Evolutionary conservation across 345 rosid genomes (phyloP).

Genomic region (Fremontodendron californicum): DNA sequence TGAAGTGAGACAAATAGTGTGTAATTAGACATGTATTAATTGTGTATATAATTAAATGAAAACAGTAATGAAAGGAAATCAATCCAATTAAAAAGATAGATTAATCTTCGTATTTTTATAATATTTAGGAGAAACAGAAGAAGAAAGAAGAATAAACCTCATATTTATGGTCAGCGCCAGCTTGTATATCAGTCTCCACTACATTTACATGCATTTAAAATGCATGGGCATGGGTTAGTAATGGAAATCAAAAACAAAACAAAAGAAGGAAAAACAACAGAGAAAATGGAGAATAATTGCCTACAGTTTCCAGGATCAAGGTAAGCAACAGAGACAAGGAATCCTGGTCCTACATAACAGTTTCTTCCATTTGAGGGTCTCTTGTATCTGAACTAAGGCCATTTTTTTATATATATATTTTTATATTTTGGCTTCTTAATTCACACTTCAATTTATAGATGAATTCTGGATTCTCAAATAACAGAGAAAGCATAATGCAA

Average conservation of each 20-base stretch:
- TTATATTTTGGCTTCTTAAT: no score
- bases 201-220: neutral
- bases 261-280: neutral
- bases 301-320: slow-evolving; percentile 8
- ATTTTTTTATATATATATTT: neutral
- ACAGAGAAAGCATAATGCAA: no score
- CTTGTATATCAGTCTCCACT: slow-evolving; percentile 6
- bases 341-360: neutral
- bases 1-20: no score
- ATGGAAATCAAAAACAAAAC: neutral
- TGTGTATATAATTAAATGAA: no score
- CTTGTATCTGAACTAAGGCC: neutral
- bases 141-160: neutral
- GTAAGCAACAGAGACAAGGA: slow-evolving; percentile 4
- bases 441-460: no score
- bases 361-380: neutral
- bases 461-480: no score
- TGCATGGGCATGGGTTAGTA: no score
- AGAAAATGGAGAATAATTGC: neutral
- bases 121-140: neutral
- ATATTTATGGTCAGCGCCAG: neutral
- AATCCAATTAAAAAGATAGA: no score
- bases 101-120: no score
- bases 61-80: no score
- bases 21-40: no score